These are phyloP conservation scores for Volvox reticuliferus DNA, from an alignment of 139 green algal species.

Conservation along the genomic window DNA sequence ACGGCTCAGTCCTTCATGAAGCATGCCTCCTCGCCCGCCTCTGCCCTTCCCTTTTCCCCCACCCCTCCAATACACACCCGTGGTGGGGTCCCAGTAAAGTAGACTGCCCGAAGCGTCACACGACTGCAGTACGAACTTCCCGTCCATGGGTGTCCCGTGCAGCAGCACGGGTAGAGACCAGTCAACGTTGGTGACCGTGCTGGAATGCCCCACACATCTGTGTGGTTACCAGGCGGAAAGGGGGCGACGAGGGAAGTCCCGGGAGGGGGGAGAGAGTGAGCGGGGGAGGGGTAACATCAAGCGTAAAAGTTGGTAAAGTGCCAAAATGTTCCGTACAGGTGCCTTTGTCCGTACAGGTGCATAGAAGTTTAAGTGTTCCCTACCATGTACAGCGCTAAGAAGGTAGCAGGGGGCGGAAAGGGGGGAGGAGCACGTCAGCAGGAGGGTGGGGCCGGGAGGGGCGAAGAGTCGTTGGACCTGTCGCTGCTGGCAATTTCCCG, in stretches of 20 bases:
- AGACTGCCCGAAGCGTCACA: slow-evolving; percentile 55
- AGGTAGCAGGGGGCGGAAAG: no score
- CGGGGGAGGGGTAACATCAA: no score
- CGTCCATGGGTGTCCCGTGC: slow-evolving; percentile 42
- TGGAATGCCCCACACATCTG: slow-evolving; percentile 48
- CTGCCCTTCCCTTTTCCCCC: background rate
- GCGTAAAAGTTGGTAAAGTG: no score
- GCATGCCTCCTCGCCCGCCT: background rate
- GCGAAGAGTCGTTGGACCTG: no score
- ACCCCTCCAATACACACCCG: slow-evolving; percentile 35
- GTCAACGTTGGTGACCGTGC: slow-evolving; percentile 66
- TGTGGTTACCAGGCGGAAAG: background rate
- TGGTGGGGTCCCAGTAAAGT: slow-evolving; percentile 65
- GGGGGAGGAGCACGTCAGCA: no score
- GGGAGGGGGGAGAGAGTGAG: background rate
- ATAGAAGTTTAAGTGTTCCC: no score
- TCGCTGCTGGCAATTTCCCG: no score
- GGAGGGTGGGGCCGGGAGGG: no score
- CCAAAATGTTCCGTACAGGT: no score
- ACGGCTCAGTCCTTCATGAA: background rate
- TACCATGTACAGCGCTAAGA: no score
- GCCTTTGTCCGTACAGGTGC: no score
- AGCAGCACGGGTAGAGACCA: slow-evolving; percentile 65
- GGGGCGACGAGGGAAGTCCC: no score
- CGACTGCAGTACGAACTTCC: slow-evolving; percentile 53